Conservation (phyloP, 202 grass and related monocot species). For the Alloteropsis angusta region DNA sequence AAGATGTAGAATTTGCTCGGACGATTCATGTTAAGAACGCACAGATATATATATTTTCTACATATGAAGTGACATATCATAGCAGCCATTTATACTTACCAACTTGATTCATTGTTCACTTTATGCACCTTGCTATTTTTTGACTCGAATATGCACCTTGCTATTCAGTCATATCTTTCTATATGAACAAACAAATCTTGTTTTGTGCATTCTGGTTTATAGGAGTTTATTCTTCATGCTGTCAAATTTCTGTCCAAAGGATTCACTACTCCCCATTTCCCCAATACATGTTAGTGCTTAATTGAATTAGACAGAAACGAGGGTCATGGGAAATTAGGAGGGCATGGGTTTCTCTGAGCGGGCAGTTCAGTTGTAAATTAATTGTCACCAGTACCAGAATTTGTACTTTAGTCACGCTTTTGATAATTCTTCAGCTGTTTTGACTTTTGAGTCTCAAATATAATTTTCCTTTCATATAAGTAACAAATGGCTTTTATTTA, state of each 20-base stretch:
- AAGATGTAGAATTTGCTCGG: not conserved
- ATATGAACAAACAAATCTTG: not conserved
- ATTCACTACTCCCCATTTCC: not conserved
- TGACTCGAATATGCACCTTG: too few species aligned
- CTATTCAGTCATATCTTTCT: not conserved
- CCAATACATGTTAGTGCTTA: conserved; percentile 17
- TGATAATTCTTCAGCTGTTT: not conserved
- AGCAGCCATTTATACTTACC: not conserved
- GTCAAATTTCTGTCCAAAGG: not conserved
- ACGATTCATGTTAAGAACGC: conserved; percentile 7
- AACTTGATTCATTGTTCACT: not conserved
- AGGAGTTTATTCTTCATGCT: not conserved
- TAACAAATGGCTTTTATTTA: not conserved
- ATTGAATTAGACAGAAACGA: not conserved
- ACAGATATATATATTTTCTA: not conserved
- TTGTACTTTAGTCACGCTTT: not conserved
- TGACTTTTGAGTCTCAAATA: not conserved
- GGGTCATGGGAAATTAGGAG: not conserved
- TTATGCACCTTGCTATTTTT: not conserved
- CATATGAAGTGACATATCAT: not conserved
- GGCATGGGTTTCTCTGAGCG: not conserved
- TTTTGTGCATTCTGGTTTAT: not conserved
- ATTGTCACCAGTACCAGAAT: not conserved
- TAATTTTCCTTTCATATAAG: not conserved
- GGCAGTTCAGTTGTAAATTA: not conserved